A percentile compares a stretch with the other conserved stretches of the same genome.
These are phyloP conservation scores for Immersiella caudata DNA, from an alignment of 495 filamentous ascomycete genomes.

Conservation along the genomic window DNA sequence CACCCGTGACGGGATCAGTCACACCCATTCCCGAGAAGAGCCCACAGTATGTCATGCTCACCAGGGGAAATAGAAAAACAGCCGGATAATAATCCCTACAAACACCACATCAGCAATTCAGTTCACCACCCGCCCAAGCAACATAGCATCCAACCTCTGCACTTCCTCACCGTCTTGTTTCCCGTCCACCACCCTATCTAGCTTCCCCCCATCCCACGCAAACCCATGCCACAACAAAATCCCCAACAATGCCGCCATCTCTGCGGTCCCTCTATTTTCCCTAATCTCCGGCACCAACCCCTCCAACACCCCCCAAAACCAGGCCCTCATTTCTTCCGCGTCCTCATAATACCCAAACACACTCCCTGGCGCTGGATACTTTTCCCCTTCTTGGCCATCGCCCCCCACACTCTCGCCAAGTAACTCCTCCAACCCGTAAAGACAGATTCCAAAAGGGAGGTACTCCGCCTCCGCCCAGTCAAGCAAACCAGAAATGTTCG, in stretches of 20 bases:
- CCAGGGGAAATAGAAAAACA: no score
- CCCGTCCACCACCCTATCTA: conserved; percentile 12
- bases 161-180: conserved; percentile 15
- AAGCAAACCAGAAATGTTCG: conserved; percentile 46
- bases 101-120: no score
- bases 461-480: conserved; percentile 65
- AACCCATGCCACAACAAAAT: conserved; percentile 63
- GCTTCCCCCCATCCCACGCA: conserved; percentile 58
- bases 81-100: no score
- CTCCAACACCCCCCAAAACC: conserved; percentile 53
- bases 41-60: no score
- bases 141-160: conserved; percentile 16
- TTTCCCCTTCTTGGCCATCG: conserved; percentile 25
- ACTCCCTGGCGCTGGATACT: conserved; percentile 22
- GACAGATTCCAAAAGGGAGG: conserved; percentile 57
- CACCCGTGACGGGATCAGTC: no score
- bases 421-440: conserved; percentile 60
- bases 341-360: conserved; percentile 47
- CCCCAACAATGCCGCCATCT: conserved; percentile 51
- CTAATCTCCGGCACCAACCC: conserved; percentile 40
- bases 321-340: conserved; percentile 41
- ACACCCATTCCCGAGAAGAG: no score
- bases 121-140: neutral
- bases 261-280: conserved; percentile 34
- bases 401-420: conserved; percentile 42